phyloP scores from a whole-genome alignment of 2,329 filamentous ascomycete species.

The Sporothrix mexicana region DNA sequence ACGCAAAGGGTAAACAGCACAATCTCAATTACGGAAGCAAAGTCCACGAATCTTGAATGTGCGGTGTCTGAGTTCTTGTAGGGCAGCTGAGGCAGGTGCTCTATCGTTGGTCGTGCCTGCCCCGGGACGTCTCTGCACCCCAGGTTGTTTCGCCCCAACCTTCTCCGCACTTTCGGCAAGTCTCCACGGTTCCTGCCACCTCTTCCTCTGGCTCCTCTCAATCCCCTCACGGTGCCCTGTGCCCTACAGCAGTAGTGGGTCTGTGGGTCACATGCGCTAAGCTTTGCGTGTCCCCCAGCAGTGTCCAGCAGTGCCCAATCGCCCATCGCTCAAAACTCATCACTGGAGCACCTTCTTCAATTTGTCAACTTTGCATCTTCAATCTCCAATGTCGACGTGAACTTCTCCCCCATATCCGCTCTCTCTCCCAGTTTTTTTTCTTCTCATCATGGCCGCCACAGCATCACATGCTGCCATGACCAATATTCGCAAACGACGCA shows the following conservation, averaged over 20 bases:
- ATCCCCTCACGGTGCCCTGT: too few species aligned
- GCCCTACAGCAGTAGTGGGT: background rate
- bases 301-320: background rate
- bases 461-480: background rate
- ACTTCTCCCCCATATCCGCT: background rate
- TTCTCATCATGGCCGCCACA: background rate
- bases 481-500: background rate
- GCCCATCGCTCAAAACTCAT: background rate
- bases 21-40: too few species aligned
- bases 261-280: conserved; percentile 13
- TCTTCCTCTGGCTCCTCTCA: background rate
- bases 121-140: too few species aligned
- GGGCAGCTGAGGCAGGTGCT: too few species aligned
- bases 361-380: background rate
- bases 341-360: background rate
- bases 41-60: too few species aligned
- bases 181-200: conserved; percentile 6
- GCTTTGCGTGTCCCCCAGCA: background rate
- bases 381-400: background rate
- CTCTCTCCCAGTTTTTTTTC: background rate
- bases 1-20: too few species aligned
- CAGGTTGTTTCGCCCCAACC: background rate
- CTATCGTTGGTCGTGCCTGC: too few species aligned
- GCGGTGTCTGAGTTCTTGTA: too few species aligned
- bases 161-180: conserved; percentile 18